Base-by-base conservation (phyloP, 257 asterid genomes). In the Cynanchum wilfordii region DNA sequence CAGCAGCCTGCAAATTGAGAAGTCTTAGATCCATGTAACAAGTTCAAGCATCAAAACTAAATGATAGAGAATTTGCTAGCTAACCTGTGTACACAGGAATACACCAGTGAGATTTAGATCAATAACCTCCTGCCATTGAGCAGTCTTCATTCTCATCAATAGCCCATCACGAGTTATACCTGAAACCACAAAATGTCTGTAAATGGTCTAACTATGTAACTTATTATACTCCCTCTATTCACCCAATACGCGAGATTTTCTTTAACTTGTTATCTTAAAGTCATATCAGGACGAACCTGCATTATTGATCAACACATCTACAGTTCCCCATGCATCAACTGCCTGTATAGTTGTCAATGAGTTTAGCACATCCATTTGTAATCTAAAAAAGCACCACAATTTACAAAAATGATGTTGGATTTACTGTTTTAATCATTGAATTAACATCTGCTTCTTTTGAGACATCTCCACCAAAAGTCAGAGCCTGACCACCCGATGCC, bases 121-220 rank as follows among this genome's bases (percentile, higher is more conserved):
- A 64, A 95, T 91, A 84, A 95, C 98, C 74, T 95, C 99, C 81
- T 90, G 90, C 99, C 99, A 95, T 66, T 95, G 98, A 72, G 97
- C 75, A 45, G 75, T 78, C 87, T 89, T 89, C 97, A 91, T 91
- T 85, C 95, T 89, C 98, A 95, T 95, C 87, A 95, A 81, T 82
- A 92, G 86, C 69, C 95, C 93, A 83, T 89, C 98, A 84, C 96
- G 89, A 17, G 98, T 90, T 78, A 95, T 95, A 62, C 98, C 98
- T 95, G 88, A 77, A 79, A 78, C 56, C 55, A 71, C 67, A 20
- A 50, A 17, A 69, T 70, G 44, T 59, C 6, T 75, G 70, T 52
- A 25, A 75, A 59, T 72, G 19, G 7, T 55, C 73, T 66, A 30
- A 30, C 27, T 64, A 40, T 6, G 4, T 33, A 33, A 33, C 38